These are phyloP conservation scores for Trametes cingulata DNA, from an alignment of 768 basidiomycete genomes.

Conservation along the genomic window DNA sequence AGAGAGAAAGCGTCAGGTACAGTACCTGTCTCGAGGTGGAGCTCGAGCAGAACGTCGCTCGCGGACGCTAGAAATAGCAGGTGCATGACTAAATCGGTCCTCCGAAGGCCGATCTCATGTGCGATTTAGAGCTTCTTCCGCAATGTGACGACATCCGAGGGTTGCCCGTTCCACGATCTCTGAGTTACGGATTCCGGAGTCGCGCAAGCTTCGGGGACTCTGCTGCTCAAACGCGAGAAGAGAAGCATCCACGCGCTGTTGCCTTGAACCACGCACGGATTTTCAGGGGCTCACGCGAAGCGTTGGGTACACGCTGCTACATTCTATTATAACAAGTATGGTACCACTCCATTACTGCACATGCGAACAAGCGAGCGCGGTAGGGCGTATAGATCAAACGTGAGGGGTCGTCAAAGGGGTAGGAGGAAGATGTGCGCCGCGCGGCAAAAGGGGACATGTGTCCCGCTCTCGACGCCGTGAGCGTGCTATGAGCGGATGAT, in stretches of 20 bases:
- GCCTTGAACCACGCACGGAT: no score
- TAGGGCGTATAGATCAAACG: neutral
- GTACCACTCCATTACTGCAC: conserved; percentile 1
- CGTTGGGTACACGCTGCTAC: neutral
- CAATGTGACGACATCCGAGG: conserved; percentile 1
- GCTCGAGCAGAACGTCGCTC: no score
- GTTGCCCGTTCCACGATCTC: neutral
- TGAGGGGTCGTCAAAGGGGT: conserved; percentile 6
- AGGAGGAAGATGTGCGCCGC: neutral
- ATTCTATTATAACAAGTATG: conserved; percentile 8
- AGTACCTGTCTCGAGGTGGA: no score
- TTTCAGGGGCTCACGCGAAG: neutral
- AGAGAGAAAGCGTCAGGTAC: no score
- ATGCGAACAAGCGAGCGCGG: neutral
- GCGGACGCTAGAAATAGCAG: neutral
- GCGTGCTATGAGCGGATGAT: neutral
- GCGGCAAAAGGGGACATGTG: neutral
- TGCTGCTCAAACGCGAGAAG: neutral
- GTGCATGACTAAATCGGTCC: neutral
- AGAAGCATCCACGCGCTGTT: no score
- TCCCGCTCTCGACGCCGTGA: neutral
- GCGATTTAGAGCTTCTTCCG: neutral
- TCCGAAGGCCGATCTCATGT: neutral
- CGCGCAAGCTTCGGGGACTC: no score
- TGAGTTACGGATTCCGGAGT: neutral